A percentile compares a stretch with the other conserved stretches of the same genome.
Evolutionary conservation across 371 early-diverging fungal genomes (phyloP).

Genomic region (Batrachochytrium dendrobatidis): DNA sequence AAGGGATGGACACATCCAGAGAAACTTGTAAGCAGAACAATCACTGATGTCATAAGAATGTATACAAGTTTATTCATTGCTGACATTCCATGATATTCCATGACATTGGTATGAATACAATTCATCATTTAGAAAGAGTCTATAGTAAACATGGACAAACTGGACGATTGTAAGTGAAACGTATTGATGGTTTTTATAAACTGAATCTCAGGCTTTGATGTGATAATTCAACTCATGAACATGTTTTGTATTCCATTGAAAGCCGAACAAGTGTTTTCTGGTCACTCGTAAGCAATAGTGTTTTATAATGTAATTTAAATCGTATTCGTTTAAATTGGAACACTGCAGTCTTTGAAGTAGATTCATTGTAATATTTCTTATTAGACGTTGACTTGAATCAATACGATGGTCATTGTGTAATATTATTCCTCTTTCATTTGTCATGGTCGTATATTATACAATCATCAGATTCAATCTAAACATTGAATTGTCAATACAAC

Average conservation of each 20-base stretch:
- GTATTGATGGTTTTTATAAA: no score
- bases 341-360: no score
- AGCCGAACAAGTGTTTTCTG: not conserved
- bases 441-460: no score
- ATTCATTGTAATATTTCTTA: no score
- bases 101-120: not conserved
- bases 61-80: not conserved
- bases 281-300: not conserved
- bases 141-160: not conserved
- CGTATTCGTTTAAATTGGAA: no score
- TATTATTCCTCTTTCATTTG: no score
- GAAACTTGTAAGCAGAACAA: not conserved
- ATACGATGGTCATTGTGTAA: no score
- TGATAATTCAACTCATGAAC: not conserved
- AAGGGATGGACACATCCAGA: not conserved
- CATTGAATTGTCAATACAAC: no score
- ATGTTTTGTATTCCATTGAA: not conserved
- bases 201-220: no score
- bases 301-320: not conserved
- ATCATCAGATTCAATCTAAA: no score
- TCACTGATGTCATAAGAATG: not conserved
- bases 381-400: no score
- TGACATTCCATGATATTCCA: not conserved
- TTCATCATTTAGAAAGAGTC: not conserved
- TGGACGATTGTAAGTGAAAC: not conserved